Evolutionary conservation across 1,284 basidiomycete species (phyloP), one percentile per base, ranked within the genome.

Genomic region (Trichosporon coremiiforme): DNA sequence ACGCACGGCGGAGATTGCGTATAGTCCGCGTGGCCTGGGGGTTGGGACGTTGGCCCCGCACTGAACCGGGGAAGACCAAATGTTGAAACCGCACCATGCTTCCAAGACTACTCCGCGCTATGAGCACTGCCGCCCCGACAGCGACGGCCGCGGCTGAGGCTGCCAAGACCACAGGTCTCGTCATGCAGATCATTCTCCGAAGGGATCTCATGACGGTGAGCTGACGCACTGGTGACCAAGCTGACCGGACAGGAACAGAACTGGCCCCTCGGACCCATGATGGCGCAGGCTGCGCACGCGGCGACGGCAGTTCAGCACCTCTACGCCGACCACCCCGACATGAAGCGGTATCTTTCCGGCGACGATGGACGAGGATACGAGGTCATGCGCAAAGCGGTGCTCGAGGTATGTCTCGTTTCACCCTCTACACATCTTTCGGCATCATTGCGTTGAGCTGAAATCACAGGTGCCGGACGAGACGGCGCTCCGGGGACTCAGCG

Each of bases 261-360:
- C n/a, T 87, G 86, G 86, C 80, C 83, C 1, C 75, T 81, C 6
- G 86, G 86, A 6, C 84, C 85, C 0, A 76, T 86, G 69, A 85
- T 87, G 77, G 85, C 85, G 2, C 86, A 87, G 74, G 79, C 84
- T 0, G 83, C 85, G 6, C 86, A 87, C 70, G 85, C 85, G 0
- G 78, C 85, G 0, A 83, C 84, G 6, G 85, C 85, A 0, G 80
- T 84, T 8, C 65, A 82, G 65, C 79, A 82, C 64, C 50, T 72
- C 7, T 75, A 78, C 66, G 67, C 73, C 31, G 74, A 77, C 38
- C 70, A 79, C 55, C 75, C 76, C 5, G 76, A 79, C 29, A 81
- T 84, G 41, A 70, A 74, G 71, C 70, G 72, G 38, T 84, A 84
- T 64, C 71, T 81, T 0, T 71, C 75, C 2, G 77, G 78, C 12